Evolutionary conservation across 2,329 filamentous ascomycete species (phyloP).

Genomic region (Colletotrichum noveboracense): DNA sequence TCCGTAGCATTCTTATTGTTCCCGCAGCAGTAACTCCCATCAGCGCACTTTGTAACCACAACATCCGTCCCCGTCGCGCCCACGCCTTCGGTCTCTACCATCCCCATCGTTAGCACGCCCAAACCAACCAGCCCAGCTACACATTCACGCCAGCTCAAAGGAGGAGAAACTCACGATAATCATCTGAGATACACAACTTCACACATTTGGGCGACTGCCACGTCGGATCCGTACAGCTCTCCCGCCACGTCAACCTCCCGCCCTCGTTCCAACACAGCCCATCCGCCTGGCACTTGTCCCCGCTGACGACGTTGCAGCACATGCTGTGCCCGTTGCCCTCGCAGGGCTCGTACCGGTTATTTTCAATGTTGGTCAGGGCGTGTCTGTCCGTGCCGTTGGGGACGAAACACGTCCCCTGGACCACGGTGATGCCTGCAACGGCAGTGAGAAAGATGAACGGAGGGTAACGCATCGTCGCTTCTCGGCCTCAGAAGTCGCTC

Average conservation of each 20-base stretch:
- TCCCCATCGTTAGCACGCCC: background rate
- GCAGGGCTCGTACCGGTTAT: background rate
- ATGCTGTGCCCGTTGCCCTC: background rate
- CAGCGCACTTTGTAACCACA: background rate
- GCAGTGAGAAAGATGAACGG: background rate
- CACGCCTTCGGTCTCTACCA: background rate
- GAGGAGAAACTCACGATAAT: background rate
- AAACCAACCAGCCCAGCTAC: background rate
- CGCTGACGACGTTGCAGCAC: background rate
- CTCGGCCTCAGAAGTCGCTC: accelerated
- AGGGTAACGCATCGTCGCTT: background rate
- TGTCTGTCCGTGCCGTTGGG: background rate
- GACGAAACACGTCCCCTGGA: background rate
- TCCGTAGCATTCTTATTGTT: background rate
- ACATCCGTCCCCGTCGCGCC: background rate
- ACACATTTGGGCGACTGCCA: constrained; percentile 25
- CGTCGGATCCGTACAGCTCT: constrained; percentile 23
- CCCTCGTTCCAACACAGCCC: background rate
- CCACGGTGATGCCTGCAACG: background rate
- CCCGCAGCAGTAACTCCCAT: background rate
- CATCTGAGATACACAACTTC: constrained; percentile 17
- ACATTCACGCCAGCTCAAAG: background rate
- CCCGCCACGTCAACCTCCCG: constrained; percentile 4
- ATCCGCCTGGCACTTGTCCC: background rate
- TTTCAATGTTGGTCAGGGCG: background rate